Conservation (phyloP, 139 green algal genomes). For the Desmodesmus armatus region DNA sequence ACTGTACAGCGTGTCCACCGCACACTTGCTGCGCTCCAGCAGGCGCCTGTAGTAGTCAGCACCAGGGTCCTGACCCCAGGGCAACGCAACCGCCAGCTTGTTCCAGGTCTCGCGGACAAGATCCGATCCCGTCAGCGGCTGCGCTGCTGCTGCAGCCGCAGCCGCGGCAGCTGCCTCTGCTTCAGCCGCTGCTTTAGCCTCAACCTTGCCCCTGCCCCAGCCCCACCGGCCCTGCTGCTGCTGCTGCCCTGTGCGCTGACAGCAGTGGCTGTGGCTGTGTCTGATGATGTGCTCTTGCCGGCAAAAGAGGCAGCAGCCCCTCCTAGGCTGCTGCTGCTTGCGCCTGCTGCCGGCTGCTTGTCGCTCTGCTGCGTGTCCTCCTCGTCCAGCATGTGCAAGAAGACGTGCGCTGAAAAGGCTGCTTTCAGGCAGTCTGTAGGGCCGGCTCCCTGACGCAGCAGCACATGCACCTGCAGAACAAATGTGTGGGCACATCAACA, state of each 20-base stretch:
- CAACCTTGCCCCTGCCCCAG: slow-evolving; percentile 9
- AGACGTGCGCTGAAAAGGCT: slow-evolving; percentile 78
- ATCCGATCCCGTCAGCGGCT: slow-evolving; percentile 6
- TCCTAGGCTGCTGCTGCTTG: slow-evolving; percentile 9
- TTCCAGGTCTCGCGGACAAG: slow-evolving; percentile 33
- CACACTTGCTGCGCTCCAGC: slow-evolving; percentile 43
- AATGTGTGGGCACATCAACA: too few species aligned
- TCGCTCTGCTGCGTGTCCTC: neutral
- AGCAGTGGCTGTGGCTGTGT: neutral
- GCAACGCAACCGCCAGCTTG: slow-evolving; percentile 11
- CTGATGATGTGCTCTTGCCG: neutral
- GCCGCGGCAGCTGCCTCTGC: neutral
- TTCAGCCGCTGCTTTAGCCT: neutral
- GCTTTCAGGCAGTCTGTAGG: slow-evolving; percentile 68
- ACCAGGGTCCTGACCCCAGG: slow-evolving; percentile 27
- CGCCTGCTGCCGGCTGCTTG: neutral
- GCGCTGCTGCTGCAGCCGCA: neutral
- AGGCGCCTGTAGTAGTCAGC: slow-evolving; percentile 38
- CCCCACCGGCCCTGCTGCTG: too few species aligned
- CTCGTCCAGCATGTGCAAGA: slow-evolving; percentile 72
- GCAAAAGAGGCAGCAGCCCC: too few species aligned
- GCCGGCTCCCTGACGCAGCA: slow-evolving; percentile 77
- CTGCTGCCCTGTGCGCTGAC: slow-evolving; percentile 18
- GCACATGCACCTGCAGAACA: slow-evolving; percentile 80
- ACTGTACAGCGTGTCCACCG: slow-evolving; percentile 57